A percentile compares a stretch with the other conserved stretches of the same genome.
Conservation (phyloP, 768 basidiomycete species). For the Pleurotus giganteus region DNA sequence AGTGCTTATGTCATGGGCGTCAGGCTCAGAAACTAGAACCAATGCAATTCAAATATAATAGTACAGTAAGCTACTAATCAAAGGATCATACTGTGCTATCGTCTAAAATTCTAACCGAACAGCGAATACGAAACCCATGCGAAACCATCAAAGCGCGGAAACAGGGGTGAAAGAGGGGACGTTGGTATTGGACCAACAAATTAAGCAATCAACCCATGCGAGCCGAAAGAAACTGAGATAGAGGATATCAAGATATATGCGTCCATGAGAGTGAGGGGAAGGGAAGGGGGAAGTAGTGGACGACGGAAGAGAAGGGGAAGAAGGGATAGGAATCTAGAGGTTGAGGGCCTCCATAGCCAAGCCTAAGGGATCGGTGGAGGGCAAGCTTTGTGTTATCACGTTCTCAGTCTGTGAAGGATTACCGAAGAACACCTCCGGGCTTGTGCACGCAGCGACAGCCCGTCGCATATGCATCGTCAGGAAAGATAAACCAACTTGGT, state of each 20-base stretch:
- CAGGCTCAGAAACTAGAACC: no score
- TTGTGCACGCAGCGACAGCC: constrained; percentile 92
- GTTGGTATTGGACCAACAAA: neutral
- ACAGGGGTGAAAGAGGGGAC: neutral
- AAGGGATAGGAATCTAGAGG: constrained; percentile 14
- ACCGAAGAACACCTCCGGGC: constrained; percentile 87
- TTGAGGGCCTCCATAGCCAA: constrained; percentile 62
- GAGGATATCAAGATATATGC: no score
- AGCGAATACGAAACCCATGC: neutral
- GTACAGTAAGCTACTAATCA: neutral
- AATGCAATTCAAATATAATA: neutral
- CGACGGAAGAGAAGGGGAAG: neutral
- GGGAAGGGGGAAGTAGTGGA: no score
- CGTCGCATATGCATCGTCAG: constrained; percentile 92
- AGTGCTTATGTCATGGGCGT: neutral
- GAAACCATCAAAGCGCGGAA: neutral
- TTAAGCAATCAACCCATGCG: neutral
- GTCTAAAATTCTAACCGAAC: neutral
- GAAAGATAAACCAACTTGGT: constrained; percentile 95
- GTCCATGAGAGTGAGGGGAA: no score
- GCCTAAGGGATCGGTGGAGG: constrained; percentile 54
- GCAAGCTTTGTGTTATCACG: constrained; percentile 33
- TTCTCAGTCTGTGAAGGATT: constrained; percentile 38
- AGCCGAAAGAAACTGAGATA: neutral
- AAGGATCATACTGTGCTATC: neutral